phyloP scores from a whole-genome alignment of 1,284 basidiomycete genomes.

The Mycena sp. region DNA sequence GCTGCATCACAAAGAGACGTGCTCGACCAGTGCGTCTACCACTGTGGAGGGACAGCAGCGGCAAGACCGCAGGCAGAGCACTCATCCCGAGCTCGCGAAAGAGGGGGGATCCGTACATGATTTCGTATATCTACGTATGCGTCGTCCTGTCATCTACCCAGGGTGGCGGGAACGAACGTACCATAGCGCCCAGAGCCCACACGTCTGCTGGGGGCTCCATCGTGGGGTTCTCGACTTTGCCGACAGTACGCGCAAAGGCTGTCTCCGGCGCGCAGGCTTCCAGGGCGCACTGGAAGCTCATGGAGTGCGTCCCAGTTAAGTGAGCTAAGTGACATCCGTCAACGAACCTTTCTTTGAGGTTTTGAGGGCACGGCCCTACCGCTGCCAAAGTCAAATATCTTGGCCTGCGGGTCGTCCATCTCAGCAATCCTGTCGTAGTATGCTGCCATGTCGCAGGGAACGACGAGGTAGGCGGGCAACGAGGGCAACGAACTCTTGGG shows the following conservation, averaged over 20 bases:
- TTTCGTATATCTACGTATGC: conserved; percentile 12
- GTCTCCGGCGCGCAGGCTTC: conserved; percentile 22
- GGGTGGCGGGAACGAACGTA: conserved; percentile 1
- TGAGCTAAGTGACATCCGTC: conserved; percentile 9
- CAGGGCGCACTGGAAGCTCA: conserved; percentile 18
- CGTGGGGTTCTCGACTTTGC: conserved; percentile 16
- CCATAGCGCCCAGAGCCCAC: conserved; percentile 25
- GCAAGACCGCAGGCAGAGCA: background rate
- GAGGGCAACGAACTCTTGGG: background rate
- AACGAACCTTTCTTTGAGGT: no score
- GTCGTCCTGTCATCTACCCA: background rate
- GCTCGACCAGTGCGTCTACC: conserved; percentile 15
- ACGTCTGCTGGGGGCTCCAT: conserved; percentile 23
- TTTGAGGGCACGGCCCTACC: background rate
- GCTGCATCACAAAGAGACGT: conserved; percentile 9
- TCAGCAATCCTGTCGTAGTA: background rate
- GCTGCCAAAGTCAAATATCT: conserved; percentile 4
- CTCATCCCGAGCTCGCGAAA: conserved; percentile 10
- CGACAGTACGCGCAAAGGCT: conserved; percentile 18
- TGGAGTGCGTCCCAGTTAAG: background rate
- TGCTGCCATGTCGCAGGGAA: background rate
- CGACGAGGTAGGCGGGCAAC: background rate
- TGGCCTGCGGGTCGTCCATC: background rate
- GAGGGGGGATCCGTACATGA: conserved; percentile 13
- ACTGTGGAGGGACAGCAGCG: conserved; percentile 3